These are phyloP conservation scores for Boletus coccyginus DNA, from an alignment of 768 basidiomycete genomes.

Conservation along the genomic window DNA sequence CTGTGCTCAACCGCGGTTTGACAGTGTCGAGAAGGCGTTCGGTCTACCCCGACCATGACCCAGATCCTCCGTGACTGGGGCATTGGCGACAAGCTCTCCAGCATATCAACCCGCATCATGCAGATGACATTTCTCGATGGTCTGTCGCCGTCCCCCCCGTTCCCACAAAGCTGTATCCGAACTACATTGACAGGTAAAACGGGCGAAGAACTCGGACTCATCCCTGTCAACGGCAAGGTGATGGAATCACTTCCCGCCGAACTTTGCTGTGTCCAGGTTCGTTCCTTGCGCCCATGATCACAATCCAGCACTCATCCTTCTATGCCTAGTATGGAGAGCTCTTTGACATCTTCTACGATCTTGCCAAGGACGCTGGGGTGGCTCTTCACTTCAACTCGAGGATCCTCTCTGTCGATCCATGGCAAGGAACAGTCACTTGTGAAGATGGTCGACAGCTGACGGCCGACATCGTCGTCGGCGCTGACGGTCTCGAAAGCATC, in stretches of 20 bases:
- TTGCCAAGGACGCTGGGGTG: slow-evolving; percentile 47
- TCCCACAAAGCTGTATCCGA: too few relatives aligned
- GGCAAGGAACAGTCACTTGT: slow-evolving; percentile 30
- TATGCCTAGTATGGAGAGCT: slow-evolving; percentile 49
- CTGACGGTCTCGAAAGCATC: slow-evolving; percentile 55
- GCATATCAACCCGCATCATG: slow-evolving; percentile 22
- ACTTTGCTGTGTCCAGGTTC: slow-evolving; percentile 45
- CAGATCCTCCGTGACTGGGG: slow-evolving; percentile 54
- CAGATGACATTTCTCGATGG: slow-evolving; percentile 20
- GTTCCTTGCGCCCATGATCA: slow-evolving; percentile 6
- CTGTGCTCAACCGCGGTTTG: too few relatives aligned
- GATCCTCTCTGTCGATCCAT: slow-evolving; percentile 35
- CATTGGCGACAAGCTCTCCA: slow-evolving; percentile 40
- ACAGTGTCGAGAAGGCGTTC: slow-evolving; percentile 38
- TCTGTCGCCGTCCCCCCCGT: neutral
- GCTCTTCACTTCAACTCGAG: slow-evolving; percentile 40
- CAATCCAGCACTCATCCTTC: neutral
- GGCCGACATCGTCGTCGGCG: slow-evolving; percentile 57
- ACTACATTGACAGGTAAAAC: slow-evolving; percentile 32
- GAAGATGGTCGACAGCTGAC: slow-evolving; percentile 40
- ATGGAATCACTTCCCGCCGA: slow-evolving; percentile 44
- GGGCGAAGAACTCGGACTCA: slow-evolving; percentile 42
- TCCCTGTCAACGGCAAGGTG: slow-evolving; percentile 44
- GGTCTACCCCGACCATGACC: slow-evolving; percentile 58
- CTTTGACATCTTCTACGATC: slow-evolving; percentile 44